Evolutionary conservation across 352 stramenopile genomes (phyloP), one percentile per base, ranked within the genome.

Genomic region (Pythium apleroticum): DNA sequence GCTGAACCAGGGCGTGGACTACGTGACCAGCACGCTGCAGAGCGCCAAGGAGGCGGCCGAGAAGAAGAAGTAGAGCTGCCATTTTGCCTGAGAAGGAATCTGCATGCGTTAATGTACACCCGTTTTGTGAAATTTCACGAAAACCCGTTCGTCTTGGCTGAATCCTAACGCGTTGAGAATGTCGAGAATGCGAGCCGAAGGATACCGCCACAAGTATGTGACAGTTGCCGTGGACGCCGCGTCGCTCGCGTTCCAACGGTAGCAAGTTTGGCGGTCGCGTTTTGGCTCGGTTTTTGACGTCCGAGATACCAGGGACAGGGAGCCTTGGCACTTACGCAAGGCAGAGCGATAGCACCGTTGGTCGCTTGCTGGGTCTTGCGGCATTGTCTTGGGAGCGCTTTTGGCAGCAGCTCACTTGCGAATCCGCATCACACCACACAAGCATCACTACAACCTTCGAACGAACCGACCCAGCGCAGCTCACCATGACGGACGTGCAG

Each of bases 11-110:
- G 86, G 77, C 33, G 76, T 93, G 20, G 82, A 86, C 43, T 91
- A 91, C 67, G 76, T 92, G 30, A 76, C 76, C 22, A 82, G 72
- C 19, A 78, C 76, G 25, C 69, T 92, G 41, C 75, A 89, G 57
- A 76, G 88, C 45, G 83, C 78, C 52, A 92, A 90, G 70, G 73
- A 74, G 58, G 76, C 80, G 9, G 79, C 83, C 4, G 65, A 72
- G 10, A 54, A 66, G 58, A 61, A 61, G 25, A 61, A 67, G 52
- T 25, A 53, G 39, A 55, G 30, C n/a, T 43, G 3, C 33, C 8
- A 43, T 24, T 22, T 3, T 7, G 14, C n/a, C n/a, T n/a, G 17
- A 48, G n/a, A 22, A 9, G 5, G 39, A 48, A 24, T 48, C 5
- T 24, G 10, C 14, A 22, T 48, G 14, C 19, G 3, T 48, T 48